Evolutionary conservation across 1,284 basidiomycete species (phyloP).

Genomic region (Fomitopsis pinicola): DNA sequence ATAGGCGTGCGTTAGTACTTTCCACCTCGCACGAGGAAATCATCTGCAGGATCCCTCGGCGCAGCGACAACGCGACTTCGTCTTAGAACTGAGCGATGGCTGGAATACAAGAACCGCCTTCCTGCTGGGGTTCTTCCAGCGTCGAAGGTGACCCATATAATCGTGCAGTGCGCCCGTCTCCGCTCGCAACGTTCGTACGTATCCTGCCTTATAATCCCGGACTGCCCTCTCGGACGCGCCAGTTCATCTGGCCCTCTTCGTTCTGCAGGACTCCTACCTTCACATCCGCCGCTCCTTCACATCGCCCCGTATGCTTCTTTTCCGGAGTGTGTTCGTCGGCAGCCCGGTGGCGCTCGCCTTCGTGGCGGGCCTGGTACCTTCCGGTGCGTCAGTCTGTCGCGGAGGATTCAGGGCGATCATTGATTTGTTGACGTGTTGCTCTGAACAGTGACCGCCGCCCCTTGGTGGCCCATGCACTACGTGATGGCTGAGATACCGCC

Average conservation of each 20-base stretch:
- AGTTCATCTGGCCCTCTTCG: neutral
- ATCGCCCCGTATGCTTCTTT: neutral
- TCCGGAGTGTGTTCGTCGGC: neutral
- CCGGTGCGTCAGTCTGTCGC: neutral
- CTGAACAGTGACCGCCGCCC: neutral
- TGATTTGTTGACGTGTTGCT: neutral
- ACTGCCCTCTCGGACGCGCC: neutral
- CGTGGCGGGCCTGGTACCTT: neutral
- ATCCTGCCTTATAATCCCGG: neutral
- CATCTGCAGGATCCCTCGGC: too few relatives aligned
- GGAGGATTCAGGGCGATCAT: neutral
- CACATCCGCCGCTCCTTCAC: neutral
- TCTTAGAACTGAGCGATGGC: neutral
- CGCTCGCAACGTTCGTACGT: neutral
- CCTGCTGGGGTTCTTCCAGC: neutral
- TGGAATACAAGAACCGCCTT: neutral
- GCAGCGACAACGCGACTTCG: neutral
- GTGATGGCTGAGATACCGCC: neutral
- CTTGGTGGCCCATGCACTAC: slow-evolving; percentile 2
- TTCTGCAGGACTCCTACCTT: neutral
- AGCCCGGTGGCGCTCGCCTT: neutral
- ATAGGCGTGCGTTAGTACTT: neutral
- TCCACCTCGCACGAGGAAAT: neutral
- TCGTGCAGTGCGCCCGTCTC: neutral
- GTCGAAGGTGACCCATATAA: too few relatives aligned